A percentile compares a stretch with the other conserved stretches of the same genome.
phyloP scores from a whole-genome alignment of 108 stramenopile genomes.

The Asterionellopsis glacialis region DNA sequence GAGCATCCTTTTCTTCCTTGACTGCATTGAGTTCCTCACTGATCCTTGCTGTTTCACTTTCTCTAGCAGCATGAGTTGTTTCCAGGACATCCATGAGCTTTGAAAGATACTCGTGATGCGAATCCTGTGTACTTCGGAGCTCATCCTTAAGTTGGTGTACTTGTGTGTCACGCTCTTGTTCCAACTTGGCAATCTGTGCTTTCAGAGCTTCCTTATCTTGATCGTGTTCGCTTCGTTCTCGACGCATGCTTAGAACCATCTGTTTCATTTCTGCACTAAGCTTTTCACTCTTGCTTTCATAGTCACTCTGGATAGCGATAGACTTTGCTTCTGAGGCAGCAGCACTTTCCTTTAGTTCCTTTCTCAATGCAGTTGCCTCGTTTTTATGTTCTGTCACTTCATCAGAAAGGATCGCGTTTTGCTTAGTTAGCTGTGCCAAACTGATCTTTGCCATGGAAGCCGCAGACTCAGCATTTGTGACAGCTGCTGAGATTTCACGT shows the following conservation, averaged over 20 bases:
- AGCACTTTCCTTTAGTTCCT: slow-evolving; percentile 32
- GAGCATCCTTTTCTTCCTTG: slow-evolving; percentile 21
- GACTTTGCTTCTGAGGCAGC: slow-evolving; percentile 31
- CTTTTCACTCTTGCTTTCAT: slow-evolving; percentile 22
- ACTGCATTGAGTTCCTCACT: slow-evolving; percentile 14
- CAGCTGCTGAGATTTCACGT: slow-evolving; percentile 12
- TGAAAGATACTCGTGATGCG: slow-evolving; percentile 54
- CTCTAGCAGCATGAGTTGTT: slow-evolving; percentile 38
- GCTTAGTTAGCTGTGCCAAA: slow-evolving; percentile 7
- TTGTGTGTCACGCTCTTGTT: slow-evolving; percentile 37
- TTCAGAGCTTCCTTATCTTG: slow-evolving; percentile 18
- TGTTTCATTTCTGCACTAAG: slow-evolving; percentile 28
- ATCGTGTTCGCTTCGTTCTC: slow-evolving; percentile 3
- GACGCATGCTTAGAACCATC: slow-evolving; percentile 15
- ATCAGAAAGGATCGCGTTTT: slow-evolving; percentile 9
- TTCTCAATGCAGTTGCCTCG: slow-evolving; percentile 26
- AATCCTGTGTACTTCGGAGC: slow-evolving; percentile 44
- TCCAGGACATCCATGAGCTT: slow-evolving; percentile 63
- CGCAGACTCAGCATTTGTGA: slow-evolving; percentile 5
- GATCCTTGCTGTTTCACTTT: slow-evolving; percentile 21
- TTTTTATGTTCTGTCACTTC: slow-evolving; percentile 17
- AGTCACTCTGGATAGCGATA: slow-evolving; percentile 28
- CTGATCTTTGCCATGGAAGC: neutral
- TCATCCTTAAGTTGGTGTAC: slow-evolving; percentile 50
- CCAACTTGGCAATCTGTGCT: slow-evolving; percentile 25